Evolutionary conservation across 75 land plant genomes (phyloP).

Genomic region (Ceratopteris richardii): DNA sequence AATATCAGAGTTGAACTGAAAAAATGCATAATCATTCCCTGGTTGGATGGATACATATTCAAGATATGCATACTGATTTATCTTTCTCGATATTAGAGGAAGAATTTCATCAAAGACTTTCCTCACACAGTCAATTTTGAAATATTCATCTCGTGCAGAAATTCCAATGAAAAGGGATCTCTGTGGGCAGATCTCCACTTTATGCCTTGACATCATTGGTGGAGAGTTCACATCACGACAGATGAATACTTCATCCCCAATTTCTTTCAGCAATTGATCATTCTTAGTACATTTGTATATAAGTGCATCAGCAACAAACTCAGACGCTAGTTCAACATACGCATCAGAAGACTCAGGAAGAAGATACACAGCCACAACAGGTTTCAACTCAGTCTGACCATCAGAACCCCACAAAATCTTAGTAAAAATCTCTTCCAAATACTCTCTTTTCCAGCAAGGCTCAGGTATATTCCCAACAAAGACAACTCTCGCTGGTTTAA

Average conservation of each 20-base stretch:
- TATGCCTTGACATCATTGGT: slow-evolving; percentile 7
- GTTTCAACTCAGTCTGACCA: neutral
- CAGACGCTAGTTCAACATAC: slow-evolving; percentile 13
- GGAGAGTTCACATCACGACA: slow-evolving; percentile 6
- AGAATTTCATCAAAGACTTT: neutral
- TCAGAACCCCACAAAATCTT: slow-evolving; percentile 3
- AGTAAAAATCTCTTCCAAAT: slow-evolving; percentile 1
- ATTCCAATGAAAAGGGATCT: slow-evolving; percentile 1
- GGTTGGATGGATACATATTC: slow-evolving; percentile 7
- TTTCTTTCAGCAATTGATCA: slow-evolving; percentile 5
- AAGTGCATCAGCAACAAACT: slow-evolving; percentile 12
- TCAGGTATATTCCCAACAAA: slow-evolving; percentile 11
- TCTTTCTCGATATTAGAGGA: neutral
- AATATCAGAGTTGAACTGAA: slow-evolving; percentile 7
- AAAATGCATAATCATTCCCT: slow-evolving; percentile 11
- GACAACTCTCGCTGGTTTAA: slow-evolving; percentile 10
- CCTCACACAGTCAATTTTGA: slow-evolving; percentile 2
- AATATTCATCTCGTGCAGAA: neutral
- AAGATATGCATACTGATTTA: neutral
- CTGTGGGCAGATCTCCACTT: slow-evolving; percentile 1
- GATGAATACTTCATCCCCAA: slow-evolving; percentile 6
- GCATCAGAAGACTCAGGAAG: slow-evolving; percentile 13
- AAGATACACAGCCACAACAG: slow-evolving; percentile 5
- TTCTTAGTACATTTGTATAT: slow-evolving; percentile 8
- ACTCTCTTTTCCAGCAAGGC: neutral